phyloP scores from a whole-genome alignment of 148 eudicot genomes.

The Heliosperma pusillum region DNA sequence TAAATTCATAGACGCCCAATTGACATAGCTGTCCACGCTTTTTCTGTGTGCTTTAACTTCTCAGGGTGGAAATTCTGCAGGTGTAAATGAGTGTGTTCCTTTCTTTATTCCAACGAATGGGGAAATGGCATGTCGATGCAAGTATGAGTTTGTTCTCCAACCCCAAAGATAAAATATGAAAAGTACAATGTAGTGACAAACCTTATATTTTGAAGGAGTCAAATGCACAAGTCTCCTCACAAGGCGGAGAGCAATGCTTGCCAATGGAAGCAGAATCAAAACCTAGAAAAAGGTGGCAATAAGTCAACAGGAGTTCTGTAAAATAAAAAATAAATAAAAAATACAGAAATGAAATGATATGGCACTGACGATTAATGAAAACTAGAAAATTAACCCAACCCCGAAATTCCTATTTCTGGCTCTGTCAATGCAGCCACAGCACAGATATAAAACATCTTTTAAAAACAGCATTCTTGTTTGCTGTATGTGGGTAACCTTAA shows the following conservation, averaged over 20 bases:
- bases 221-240: constrained; percentile 75
- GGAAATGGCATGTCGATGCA: not conserved
- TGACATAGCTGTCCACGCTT: not conserved
- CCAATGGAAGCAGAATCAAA: constrained; percentile 73
- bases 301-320: not conserved
- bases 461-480: constrained; percentile 7
- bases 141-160: not conserved
- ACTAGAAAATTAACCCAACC: not conserved
- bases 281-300: constrained; percentile 43
- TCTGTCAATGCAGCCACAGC: not conserved
- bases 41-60: not conserved
- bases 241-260: constrained; percentile 77
- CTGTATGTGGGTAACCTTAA: not conserved
- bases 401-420: not conserved
- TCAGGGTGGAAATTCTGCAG: not conserved
- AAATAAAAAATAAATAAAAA: not conserved
- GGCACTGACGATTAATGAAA: not conserved
- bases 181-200: constrained; percentile 22
- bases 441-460: not conserved
- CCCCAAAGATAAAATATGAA: constrained; percentile 1
- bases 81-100: not conserved
- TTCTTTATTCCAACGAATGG: not conserved
- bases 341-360: not conserved
- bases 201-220: constrained; percentile 74
- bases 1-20: not conserved